Percentiles rank a stretch among this genome's conserved stretches.
Conservation (phyloP, 78 protist species). For the Bigelowiella natans region DNA sequence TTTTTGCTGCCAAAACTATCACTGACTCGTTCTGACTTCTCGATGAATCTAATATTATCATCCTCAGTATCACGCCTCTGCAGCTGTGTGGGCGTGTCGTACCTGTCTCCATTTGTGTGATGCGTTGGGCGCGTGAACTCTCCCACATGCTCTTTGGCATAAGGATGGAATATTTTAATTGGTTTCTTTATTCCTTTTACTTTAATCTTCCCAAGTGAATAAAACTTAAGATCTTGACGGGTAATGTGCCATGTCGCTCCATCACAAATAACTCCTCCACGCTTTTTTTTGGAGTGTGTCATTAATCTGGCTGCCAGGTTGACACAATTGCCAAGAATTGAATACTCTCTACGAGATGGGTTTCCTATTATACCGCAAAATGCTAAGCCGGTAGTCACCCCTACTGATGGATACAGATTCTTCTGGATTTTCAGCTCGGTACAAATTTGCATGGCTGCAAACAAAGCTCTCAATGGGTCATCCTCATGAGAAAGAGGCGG, state of each 20-base stretch:
- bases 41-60: background rate
- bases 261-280: background rate
- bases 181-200: background rate
- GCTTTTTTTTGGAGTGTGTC: background rate
- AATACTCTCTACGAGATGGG: constrained; percentile 6
- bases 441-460: constrained; percentile 6
- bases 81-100: background rate
- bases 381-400: constrained; percentile 22
- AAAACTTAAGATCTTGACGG: background rate
- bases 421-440: constrained; percentile 2
- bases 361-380: constrained; percentile 19
- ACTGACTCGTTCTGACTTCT: background rate
- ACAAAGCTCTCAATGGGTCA: constrained; percentile 22
- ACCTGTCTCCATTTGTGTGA: background rate
- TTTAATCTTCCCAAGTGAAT: background rate
- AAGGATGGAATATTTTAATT: background rate
- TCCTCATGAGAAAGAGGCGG: constrained; percentile 19
- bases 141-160: background rate
- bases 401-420: background rate
- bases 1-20: background rate
- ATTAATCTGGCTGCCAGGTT: constrained; percentile 22
- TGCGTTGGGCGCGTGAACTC: background rate
- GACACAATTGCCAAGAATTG: constrained; percentile 15
- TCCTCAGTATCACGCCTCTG: background rate
- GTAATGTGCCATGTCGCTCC: background rate